Conservation (phyloP, 192 early-diverging fungal species). For the Umbelopsis sp. region DNA sequence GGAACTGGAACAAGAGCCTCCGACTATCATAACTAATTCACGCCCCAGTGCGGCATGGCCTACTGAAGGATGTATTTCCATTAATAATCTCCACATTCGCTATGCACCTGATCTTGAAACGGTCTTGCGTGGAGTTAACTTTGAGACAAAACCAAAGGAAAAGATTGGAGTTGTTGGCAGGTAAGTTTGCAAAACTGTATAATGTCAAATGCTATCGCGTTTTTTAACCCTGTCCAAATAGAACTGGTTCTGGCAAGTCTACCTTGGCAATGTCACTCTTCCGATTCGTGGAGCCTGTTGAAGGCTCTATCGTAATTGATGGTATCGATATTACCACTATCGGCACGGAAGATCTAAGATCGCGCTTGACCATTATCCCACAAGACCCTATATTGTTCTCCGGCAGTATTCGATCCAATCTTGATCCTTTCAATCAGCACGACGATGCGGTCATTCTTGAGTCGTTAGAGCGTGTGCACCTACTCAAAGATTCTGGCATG, state of each 20-base stretch:
- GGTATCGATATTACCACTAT: slow-evolving; percentile 74
- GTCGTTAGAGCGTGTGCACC: slow-evolving; percentile 24
- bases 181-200: slow-evolving; percentile 7
- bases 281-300: slow-evolving; percentile 76
- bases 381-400: slow-evolving; percentile 75
- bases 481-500: neutral
- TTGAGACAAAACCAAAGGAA: slow-evolving; percentile 65
- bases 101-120: slow-evolving; percentile 61
- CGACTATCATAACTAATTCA: slow-evolving; percentile 51
- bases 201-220: no score
- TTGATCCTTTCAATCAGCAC: slow-evolving; percentile 78
- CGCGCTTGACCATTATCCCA: slow-evolving; percentile 72
- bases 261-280: slow-evolving; percentile 77
- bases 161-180: slow-evolving; percentile 87
- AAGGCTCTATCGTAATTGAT: slow-evolving; percentile 75
- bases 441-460: slow-evolving; percentile 49
- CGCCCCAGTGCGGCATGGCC: slow-evolving; percentile 69
- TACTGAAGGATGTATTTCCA: slow-evolving; percentile 55
- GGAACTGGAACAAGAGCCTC: slow-evolving; percentile 74
- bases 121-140: slow-evolving; percentile 31
- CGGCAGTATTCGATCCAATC: slow-evolving; percentile 72
- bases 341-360: slow-evolving; percentile 70
- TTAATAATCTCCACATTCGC: slow-evolving; percentile 62
- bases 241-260: slow-evolving; percentile 67
- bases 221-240: slow-evolving; percentile 20